phyloP scores from a whole-genome alignment of 495 filamentous ascomycete species.

The Neurospora terricola region DNA sequence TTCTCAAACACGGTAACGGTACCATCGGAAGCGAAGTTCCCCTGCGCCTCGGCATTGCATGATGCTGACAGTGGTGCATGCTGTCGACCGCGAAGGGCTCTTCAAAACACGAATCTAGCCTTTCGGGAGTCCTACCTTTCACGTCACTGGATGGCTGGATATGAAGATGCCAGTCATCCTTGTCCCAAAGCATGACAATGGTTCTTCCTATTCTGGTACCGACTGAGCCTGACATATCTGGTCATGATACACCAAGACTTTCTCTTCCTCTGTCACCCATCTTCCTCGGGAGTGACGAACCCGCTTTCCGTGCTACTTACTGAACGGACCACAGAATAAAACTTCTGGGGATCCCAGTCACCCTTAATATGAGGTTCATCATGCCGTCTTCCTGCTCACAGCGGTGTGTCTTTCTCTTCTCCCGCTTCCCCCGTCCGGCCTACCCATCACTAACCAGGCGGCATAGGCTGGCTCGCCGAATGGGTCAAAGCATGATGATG shows the following conservation, averaged over 20 bases:
- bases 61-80: not conserved
- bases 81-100: not conserved
- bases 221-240: not conserved
- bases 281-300: not conserved
- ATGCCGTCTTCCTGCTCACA: not conserved
- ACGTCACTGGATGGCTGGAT: not conserved
- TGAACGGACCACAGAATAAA: not conserved
- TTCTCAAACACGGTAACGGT: not conserved
- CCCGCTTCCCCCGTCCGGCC: not conserved
- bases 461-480: not conserved
- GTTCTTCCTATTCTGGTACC: not conserved
- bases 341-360: not conserved
- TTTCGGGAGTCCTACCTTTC: not conserved
- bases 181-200: not conserved
- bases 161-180: not conserved
- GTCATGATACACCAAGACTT: not conserved
- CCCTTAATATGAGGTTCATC: not conserved
- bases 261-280: not conserved
- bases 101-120: not conserved
- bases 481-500: not conserved
- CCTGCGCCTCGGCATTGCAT: not conserved
- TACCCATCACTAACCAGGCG: not conserved
- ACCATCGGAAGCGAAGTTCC: not conserved
- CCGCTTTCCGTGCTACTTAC: not conserved
- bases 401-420: not conserved